These are phyloP conservation scores for Elongisporangium prolatum DNA, from an alignment of 352 stramenopile genomes.

Conservation along the genomic window DNA sequence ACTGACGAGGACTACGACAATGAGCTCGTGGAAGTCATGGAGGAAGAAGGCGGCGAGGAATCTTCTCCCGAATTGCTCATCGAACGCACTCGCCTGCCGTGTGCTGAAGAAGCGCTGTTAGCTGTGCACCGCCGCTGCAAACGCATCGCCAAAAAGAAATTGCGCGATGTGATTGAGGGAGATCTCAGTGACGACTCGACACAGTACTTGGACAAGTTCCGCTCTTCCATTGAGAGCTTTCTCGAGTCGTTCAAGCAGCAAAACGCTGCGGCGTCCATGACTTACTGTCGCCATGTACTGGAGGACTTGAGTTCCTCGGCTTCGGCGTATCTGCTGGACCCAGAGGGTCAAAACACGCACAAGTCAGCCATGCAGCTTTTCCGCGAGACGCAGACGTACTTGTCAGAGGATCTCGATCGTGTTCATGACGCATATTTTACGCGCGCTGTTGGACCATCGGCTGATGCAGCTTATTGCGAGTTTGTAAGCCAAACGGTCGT, in stretches of 20 bases:
- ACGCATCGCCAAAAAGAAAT: constrained; percentile 65
- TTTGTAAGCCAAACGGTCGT: constrained; percentile 78
- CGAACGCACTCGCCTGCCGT: constrained; percentile 66
- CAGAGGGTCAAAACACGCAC: constrained; percentile 18
- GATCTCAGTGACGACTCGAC: constrained; percentile 57
- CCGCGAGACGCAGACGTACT: constrained; percentile 59
- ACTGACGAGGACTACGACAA: constrained; percentile 29
- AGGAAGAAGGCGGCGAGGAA: constrained; percentile 32
- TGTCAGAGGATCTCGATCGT: constrained; percentile 40
- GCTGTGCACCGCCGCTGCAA: constrained; percentile 70
- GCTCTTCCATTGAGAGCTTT: constrained; percentile 27
- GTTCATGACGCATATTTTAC: constrained; percentile 61
- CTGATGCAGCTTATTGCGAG: constrained; percentile 77
- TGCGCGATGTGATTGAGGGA: constrained; percentile 60
- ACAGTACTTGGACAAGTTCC: constrained; percentile 69
- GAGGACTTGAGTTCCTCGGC: constrained; percentile 28
- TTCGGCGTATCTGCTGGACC: constrained; percentile 34
- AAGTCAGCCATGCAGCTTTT: constrained; percentile 77
- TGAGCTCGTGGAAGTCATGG: constrained; percentile 69
- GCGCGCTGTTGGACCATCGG: constrained; percentile 64
- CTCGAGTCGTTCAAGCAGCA: constrained; percentile 64
- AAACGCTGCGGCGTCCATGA: constrained; percentile 80
- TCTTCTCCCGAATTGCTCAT: constrained; percentile 17
- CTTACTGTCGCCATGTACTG: constrained; percentile 72
- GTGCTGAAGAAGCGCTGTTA: constrained; percentile 43